phyloP scores from a whole-genome alignment of 106 monocot species.

The Allium cepa region DNA sequence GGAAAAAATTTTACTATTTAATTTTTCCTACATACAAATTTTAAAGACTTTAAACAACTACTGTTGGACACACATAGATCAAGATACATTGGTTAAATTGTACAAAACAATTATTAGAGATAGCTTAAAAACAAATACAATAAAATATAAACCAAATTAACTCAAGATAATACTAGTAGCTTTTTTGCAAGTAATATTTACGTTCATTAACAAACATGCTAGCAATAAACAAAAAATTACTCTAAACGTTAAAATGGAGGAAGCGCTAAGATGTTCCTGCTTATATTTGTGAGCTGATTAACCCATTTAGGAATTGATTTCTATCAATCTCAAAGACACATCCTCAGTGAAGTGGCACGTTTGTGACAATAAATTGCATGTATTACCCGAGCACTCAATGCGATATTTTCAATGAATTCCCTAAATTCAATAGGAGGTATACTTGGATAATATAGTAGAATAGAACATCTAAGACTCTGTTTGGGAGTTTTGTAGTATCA shows the following conservation, averaged over 20 bases:
- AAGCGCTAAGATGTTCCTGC: background rate
- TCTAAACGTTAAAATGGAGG: background rate
- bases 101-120: too few relatives aligned
- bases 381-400: constrained; percentile 9
- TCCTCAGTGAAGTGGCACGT: constrained; percentile 94
- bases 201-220: too few relatives aligned
- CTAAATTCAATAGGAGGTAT: constrained; percentile 54
- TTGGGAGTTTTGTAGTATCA: too few relatives aligned
- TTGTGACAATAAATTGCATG: constrained; percentile 78
- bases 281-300: constrained; percentile 54
- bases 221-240: background rate
- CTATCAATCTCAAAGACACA: constrained; percentile 46
- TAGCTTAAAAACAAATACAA: too few relatives aligned
- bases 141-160: too few relatives aligned
- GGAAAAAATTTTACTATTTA: background rate
- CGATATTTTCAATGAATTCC: constrained; percentile 62
- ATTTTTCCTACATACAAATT: too few relatives aligned
- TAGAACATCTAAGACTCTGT: constrained; percentile 24
- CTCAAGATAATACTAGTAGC: too few relatives aligned
- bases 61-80: too few relatives aligned
- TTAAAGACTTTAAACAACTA: too few relatives aligned
- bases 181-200: too few relatives aligned
- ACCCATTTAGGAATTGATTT: constrained; percentile 81
- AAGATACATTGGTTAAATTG: too few relatives aligned
- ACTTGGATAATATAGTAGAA: constrained; percentile 41